Base-by-base conservation (phyloP, 2,329 filamentous ascomycete genomes). In the Hymenoscyphus fraxineus region DNA sequence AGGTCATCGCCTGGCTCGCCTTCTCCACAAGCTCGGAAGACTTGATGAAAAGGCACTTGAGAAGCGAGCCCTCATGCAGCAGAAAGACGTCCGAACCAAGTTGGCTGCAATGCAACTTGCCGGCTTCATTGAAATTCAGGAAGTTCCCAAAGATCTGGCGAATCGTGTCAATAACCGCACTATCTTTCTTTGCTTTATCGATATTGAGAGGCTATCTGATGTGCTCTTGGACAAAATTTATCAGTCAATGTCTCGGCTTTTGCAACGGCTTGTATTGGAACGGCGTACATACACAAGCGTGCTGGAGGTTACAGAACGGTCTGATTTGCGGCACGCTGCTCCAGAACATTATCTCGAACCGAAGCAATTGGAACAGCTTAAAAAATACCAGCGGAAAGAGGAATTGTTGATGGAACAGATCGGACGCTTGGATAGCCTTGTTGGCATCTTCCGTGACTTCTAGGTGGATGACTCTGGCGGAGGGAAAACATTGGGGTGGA, bases 21-120 rank as follows among this genome's bases (percentile, higher is more conserved):
- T 98, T 63, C 83, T 99, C 22, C 85, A 90, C 47, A 88, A 90
- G 65, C 92, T 93, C 74, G 95, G 95, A 61, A 97, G 95, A 74
- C 82, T 98, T n/a, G 94, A 98, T 70, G 95, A 99, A 77, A 96
- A 96, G 77, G 88, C 91, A 66, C 82, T 97, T 13, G 90, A 91
- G 44, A 88, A 88, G 59, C 83, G 93, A 63, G 91, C 90, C 61
- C 85, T 99, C 66, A 89, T 97, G 81, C 89, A 90, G 64, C 91
- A 94, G 72, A 88, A 89, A 64, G 92, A 97, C 61, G 86, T 98
- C 31, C 91, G 95, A 58, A 87, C 89, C 64, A 90, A 93, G 67
- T 88, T 98, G 77, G 88, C 91, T 15, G 87, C 88, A 67, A 91
- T 99, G 83, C 91, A 96, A 70, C 88, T 92, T 76, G 87, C 88